These are phyloP conservation scores for Selaginella moellendorffii DNA, from an alignment of 75 land plant species.

Conservation along the genomic window DNA sequence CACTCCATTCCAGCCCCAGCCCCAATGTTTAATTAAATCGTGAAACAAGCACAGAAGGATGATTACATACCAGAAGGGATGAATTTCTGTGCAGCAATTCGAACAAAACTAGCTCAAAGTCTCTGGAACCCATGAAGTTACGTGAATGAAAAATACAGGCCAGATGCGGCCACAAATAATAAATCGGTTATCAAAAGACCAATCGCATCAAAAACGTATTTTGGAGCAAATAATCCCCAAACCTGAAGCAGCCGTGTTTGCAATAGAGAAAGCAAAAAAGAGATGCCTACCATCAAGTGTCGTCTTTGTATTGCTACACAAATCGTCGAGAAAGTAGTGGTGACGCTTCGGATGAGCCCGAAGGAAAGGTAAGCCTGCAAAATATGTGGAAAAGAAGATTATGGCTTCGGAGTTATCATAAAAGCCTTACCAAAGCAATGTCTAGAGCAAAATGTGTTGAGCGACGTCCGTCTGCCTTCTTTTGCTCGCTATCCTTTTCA, in stretches of 20 bases:
- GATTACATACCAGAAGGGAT: no score
- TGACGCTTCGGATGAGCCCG: conserved; percentile 41
- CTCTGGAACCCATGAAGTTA: no score
- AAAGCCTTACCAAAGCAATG: neutral
- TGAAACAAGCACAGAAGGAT: no score
- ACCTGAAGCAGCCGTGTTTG: conserved; percentile 40
- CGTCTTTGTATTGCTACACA: conserved; percentile 86
- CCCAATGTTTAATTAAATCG: no score
- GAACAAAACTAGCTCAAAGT: no score
- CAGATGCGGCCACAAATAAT: conserved; percentile 33
- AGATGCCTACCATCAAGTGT: conserved; percentile 69
- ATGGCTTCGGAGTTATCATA: no score
- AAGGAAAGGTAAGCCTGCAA: conserved; percentile 56
- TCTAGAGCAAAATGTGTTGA: no score
- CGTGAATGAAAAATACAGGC: conserved; percentile 21
- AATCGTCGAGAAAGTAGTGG: conserved; percentile 44
- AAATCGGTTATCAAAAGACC: conserved; percentile 58
- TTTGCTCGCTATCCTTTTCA: neutral
- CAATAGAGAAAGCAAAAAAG: neutral
- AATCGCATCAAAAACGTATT: conserved; percentile 82
- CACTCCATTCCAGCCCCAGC: no score
- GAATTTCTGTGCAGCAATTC: no score
- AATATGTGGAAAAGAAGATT: no score
- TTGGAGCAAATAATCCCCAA: conserved; percentile 97
- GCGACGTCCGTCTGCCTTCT: neutral